phyloP scores from a whole-genome alignment of 2,329 filamentous ascomycete genomes.

The Botrytis hyacinthi region DNA sequence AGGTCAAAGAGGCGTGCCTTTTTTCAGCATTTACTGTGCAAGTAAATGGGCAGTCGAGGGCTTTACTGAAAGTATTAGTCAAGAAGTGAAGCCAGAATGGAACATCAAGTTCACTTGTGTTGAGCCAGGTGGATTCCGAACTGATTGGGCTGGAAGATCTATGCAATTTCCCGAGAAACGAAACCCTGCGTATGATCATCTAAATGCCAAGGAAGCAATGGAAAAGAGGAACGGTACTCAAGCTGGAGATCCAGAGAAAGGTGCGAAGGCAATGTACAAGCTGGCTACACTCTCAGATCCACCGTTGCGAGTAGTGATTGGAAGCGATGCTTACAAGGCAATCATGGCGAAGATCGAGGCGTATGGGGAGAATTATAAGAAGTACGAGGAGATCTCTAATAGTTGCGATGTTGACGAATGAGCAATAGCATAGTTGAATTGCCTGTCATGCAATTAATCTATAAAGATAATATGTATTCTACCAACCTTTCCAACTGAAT shows the following conservation, averaged over 20 bases:
- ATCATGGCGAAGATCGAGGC: constrained; percentile 51
- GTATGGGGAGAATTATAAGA: constrained; percentile 44
- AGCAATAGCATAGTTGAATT: background rate
- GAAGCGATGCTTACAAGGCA: constrained; percentile 50
- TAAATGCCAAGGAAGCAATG: constrained; percentile 43
- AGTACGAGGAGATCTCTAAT: constrained; percentile 33
- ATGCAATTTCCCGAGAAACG: constrained; percentile 45
- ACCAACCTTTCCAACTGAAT: background rate
- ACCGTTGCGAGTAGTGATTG: constrained; percentile 52
- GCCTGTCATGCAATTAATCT: background rate
- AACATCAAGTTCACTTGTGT: constrained; percentile 43
- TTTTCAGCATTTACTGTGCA: constrained; percentile 41
- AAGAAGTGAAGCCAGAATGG: constrained; percentile 42
- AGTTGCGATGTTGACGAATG: constrained; percentile 30
- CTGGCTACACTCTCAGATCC: constrained; percentile 52
- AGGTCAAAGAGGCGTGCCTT: constrained; percentile 40
- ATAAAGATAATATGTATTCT: too few relatives aligned
- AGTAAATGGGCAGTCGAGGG: constrained; percentile 46
- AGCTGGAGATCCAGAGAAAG: constrained; percentile 48
- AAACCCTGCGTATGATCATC: constrained; percentile 47
- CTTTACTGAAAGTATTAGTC: constrained; percentile 40
- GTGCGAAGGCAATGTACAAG: constrained; percentile 52
- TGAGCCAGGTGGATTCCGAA: constrained; percentile 44
- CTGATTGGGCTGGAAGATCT: constrained; percentile 41
- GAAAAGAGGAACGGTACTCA: constrained; percentile 37